phyloP scores from a whole-genome alignment of 2,329 filamentous ascomycete genomes.

The Cladosporium halotolerans region DNA sequence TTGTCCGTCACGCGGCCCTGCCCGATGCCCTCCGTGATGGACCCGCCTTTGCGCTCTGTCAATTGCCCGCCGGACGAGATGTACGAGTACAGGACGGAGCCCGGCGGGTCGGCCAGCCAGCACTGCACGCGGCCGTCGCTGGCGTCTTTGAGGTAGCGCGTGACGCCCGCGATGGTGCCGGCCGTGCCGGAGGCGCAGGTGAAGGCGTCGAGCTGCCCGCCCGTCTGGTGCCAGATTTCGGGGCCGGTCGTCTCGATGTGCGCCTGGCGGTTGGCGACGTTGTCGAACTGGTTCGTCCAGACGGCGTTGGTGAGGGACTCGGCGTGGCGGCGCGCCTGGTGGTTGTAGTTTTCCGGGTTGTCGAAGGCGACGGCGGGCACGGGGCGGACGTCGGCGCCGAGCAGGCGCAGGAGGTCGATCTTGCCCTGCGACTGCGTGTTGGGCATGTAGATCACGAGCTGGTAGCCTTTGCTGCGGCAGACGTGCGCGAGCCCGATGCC shows the following conservation, averaged over 20 bases:
- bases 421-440: constrained; percentile 98
- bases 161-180: constrained; percentile 83
- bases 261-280: constrained; percentile 84
- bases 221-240: constrained; percentile 93
- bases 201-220: constrained; percentile 81
- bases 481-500: constrained; percentile 97
- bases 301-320: constrained; percentile 79
- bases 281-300: constrained; percentile 99
- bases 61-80: constrained; percentile 78
- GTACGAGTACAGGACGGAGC: constrained; percentile 88
- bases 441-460: constrained; percentile 98
- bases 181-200: constrained; percentile 92
- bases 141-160: constrained; percentile 79
- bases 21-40: constrained; percentile 96
- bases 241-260: constrained; percentile 96
- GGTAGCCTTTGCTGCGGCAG: constrained; percentile 85
- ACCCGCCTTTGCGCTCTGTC: constrained; percentile 72
- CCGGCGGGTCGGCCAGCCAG: constrained; percentile 90
- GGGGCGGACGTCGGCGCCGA: constrained; percentile 92
- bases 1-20: constrained; percentile 97
- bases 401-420: constrained; percentile 81
- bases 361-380: constrained; percentile 95
- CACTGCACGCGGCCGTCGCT: constrained; percentile 73
- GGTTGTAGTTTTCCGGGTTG: constrained; percentile 95
- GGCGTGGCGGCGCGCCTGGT: constrained; percentile 88